phyloP scores from a whole-genome alignment of 1,284 basidiomycete genomes.

The Ganoderma sp. region DNA sequence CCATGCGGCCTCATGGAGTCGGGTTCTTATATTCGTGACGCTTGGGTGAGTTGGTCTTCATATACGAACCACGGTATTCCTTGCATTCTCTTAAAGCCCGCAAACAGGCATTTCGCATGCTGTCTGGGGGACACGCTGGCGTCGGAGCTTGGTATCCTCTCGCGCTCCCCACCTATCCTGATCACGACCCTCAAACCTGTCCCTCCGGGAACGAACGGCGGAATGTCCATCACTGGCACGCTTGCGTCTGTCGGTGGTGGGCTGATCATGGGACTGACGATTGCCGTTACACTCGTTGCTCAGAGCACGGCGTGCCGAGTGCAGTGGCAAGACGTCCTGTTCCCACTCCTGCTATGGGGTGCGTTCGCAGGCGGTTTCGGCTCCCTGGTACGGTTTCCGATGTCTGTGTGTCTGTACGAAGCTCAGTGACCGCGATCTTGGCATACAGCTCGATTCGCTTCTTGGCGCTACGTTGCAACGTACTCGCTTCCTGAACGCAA shows the following conservation, averaged over 20 bases:
- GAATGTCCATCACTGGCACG: conserved; percentile 78
- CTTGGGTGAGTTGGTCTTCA: conserved; percentile 62
- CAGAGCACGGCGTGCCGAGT: conserved; percentile 63
- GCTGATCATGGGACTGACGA: too few species aligned
- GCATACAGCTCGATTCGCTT: conserved; percentile 30
- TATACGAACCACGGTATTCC: not conserved
- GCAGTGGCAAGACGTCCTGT: conserved; percentile 45
- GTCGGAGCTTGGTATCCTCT: conserved; percentile 86
- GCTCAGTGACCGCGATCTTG: not conserved
- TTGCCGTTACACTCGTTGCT: conserved; percentile 52
- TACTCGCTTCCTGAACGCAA: conserved; percentile 73
- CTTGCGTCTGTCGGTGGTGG: not conserved
- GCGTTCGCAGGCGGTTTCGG: conserved; percentile 74
- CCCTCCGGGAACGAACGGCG: conserved; percentile 94
- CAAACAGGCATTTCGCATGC: conserved; percentile 75
- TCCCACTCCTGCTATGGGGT: conserved; percentile 63
- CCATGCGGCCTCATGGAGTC: conserved; percentile 55
- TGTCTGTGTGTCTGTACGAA: not conserved
- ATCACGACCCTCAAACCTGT: conserved; percentile 77
- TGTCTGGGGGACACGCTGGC: conserved; percentile 84
- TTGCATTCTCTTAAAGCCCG: not conserved
- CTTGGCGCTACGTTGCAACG: conserved; percentile 85
- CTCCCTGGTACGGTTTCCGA: conserved; percentile 62
- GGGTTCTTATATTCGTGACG: conserved; percentile 64
- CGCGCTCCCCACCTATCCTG: conserved; percentile 68